phyloP scores from a whole-genome alignment of 371 early-diverging fungal species.

The Mortierella sp. region DNA sequence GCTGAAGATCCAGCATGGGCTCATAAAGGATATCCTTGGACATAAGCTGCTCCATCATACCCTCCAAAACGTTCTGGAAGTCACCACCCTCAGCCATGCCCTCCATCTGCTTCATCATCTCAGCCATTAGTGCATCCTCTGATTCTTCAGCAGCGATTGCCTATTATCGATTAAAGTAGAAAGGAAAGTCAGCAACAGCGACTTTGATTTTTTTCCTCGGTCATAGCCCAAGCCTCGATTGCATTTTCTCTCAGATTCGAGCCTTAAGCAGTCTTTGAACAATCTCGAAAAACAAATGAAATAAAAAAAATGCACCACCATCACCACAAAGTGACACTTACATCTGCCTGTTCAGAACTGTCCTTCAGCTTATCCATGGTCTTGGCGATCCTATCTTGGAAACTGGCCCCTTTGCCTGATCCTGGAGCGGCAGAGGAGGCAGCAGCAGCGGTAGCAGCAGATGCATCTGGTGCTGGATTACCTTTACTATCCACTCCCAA shows the following conservation, averaged over 20 bases:
- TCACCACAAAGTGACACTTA: too few species aligned
- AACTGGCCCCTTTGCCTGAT: conserved; percentile 45
- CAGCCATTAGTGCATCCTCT: conserved; percentile 82
- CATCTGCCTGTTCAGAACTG: conserved; percentile 84
- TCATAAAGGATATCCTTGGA: conserved; percentile 93
- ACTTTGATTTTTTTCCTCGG: conserved; percentile 1
- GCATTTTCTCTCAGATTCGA: neutral
- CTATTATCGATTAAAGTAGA: conserved; percentile 41
- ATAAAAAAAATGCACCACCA: neutral
- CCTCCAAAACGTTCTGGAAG: conserved; percentile 87
- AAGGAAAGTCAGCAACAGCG: neutral
- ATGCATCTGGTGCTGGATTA: conserved; percentile 25
- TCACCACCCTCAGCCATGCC: conserved; percentile 79
- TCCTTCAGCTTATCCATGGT: conserved; percentile 89
- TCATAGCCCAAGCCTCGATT: conserved; percentile 3
- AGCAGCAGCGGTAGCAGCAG: conserved; percentile 20
- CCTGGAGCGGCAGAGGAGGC: conserved; percentile 10
- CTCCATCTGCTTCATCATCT: conserved; percentile 93
- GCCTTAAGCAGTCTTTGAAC: neutral
- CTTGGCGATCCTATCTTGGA: conserved; percentile 83
- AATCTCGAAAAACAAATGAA: neutral
- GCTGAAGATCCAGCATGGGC: conserved; percentile 89
- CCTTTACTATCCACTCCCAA: conserved; percentile 54
- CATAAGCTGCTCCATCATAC: conserved; percentile 91
- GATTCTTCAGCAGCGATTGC: conserved; percentile 70